Conservation (phyloP, 2,329 filamentous ascomycete genomes). For the Raffaelea albimanens region DNA sequence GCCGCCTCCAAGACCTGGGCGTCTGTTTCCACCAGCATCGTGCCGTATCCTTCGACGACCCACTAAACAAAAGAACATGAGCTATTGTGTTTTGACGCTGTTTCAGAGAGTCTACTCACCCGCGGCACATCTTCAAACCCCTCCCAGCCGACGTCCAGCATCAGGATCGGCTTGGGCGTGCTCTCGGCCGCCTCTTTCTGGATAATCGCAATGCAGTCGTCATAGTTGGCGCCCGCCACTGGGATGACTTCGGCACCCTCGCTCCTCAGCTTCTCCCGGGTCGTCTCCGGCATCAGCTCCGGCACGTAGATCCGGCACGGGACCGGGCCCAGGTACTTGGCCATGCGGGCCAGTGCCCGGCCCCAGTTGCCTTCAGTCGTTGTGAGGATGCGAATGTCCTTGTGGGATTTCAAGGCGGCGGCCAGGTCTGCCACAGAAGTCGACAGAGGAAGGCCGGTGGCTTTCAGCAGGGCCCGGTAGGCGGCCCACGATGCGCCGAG, state of each 20-base stretch:
- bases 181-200: slow-evolving; percentile 25
- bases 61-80: background rate
- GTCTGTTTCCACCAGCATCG: slow-evolving; percentile 22
- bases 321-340: slow-evolving; percentile 24
- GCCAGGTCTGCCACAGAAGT: slow-evolving; percentile 34
- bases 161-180: slow-evolving; percentile 34
- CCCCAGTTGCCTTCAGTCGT: slow-evolving; percentile 71
- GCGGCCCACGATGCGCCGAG: slow-evolving; percentile 69
- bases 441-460: slow-evolving; percentile 31
- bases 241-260: slow-evolving; percentile 52
- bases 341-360: slow-evolving; percentile 62
- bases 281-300: slow-evolving; percentile 41
- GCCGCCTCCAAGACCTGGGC: background rate
- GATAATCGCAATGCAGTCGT: slow-evolving; percentile 51
- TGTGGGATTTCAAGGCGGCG: slow-evolving; percentile 6
- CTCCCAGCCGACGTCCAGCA: slow-evolving; percentile 60
- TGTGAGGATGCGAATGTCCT: slow-evolving; percentile 2
- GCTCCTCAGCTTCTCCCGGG: slow-evolving; percentile 41
- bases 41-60: slow-evolving; percentile 54
- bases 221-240: slow-evolving; percentile 50
- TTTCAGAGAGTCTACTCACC: slow-evolving; percentile 21
- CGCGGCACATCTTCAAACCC: slow-evolving; percentile 57
- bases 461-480: slow-evolving; percentile 43
- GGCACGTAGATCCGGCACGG: slow-evolving; percentile 49
- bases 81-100: background rate